These are phyloP conservation scores for Diophrys sp. DNA, from an alignment of 73 alveolate species.

Conservation along the genomic window DNA sequence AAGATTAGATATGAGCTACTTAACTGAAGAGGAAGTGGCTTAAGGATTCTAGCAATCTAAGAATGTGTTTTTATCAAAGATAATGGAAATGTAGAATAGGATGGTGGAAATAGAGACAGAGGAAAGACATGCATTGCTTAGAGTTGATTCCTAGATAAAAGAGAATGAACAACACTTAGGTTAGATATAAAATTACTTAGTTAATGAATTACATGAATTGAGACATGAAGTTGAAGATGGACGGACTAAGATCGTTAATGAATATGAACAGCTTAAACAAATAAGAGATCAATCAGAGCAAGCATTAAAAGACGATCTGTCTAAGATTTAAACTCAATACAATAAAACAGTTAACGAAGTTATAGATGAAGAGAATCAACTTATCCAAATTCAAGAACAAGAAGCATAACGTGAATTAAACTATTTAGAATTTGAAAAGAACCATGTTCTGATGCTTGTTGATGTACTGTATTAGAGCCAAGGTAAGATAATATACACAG, in stretches of 20 bases:
- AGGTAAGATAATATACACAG: slow-evolving; percentile 60
- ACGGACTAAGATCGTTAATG: slow-evolving; percentile 39
- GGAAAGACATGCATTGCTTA: slow-evolving; percentile 47
- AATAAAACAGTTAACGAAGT: slow-evolving; percentile 29
- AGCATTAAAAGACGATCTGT: slow-evolving; percentile 27
- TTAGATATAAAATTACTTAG: slow-evolving; percentile 37
- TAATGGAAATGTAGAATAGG: slow-evolving; percentile 46
- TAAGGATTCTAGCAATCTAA: slow-evolving; percentile 16
- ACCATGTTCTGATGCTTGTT: slow-evolving; percentile 33
- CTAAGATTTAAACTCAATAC: slow-evolving; percentile 22
- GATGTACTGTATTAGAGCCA: slow-evolving; percentile 55
- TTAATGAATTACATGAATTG: slow-evolving; percentile 53
- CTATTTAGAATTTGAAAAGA: slow-evolving; percentile 57
- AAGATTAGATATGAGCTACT: slow-evolving; percentile 42
- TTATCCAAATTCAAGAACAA: background rate
- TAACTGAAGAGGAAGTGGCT: slow-evolving; percentile 28
- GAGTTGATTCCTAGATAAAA: slow-evolving; percentile 53
- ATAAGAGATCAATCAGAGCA: slow-evolving; percentile 47
- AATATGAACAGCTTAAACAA: slow-evolving; percentile 34
- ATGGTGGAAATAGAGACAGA: slow-evolving; percentile 60
- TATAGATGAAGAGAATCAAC: slow-evolving; percentile 12
- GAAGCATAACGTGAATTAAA: slow-evolving; percentile 27
- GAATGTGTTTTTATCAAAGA: slow-evolving; percentile 52
- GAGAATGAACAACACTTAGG: slow-evolving; percentile 68
- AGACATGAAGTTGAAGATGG: slow-evolving; percentile 70